phyloP scores from a whole-genome alignment of 345 rosid genomes.

The Brassica nigra region DNA sequence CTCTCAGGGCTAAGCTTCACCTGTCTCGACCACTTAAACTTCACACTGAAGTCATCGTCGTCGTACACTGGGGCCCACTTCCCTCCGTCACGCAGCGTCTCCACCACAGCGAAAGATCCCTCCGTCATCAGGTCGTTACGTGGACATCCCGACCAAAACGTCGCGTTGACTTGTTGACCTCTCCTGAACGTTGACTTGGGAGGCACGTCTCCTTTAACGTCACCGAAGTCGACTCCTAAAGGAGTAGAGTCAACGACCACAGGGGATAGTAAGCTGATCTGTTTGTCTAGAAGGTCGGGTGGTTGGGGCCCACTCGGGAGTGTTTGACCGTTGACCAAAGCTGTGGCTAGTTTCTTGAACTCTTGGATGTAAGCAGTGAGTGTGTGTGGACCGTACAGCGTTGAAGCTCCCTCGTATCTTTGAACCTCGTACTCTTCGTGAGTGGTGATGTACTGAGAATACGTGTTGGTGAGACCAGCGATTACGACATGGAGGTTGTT shows the following conservation, averaged over 20 bases:
- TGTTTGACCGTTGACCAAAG: constrained; percentile 52
- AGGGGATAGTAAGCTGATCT: constrained; percentile 72
- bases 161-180: constrained; percentile 58
- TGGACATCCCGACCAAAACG: constrained; percentile 91
- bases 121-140: constrained; percentile 88
- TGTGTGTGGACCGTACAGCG: constrained; percentile 82
- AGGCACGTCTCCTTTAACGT: constrained; percentile 64
- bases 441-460: constrained; percentile 89
- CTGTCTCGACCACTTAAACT: constrained; percentile 84
- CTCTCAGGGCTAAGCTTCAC: constrained; percentile 62
- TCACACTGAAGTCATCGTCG: constrained; percentile 82
- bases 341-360: constrained; percentile 75
- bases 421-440: constrained; percentile 88
- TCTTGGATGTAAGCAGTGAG: constrained; percentile 82
- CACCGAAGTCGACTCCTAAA: constrained; percentile 62
- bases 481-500: constrained; percentile 47
- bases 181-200: constrained; percentile 60
- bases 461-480: constrained; percentile 50
- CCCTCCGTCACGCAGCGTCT: constrained; percentile 55
- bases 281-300: constrained; percentile 70
- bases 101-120: constrained; percentile 85
- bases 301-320: constrained; percentile 64
- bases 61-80: constrained; percentile 76
- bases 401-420: constrained; percentile 98
- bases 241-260: constrained; percentile 77